A percentile compares a stretch with the other conserved stretches of the same genome.
phyloP scores from a whole-genome alignment of 352 stramenopile species.

The Pythium insidiosum region DNA sequence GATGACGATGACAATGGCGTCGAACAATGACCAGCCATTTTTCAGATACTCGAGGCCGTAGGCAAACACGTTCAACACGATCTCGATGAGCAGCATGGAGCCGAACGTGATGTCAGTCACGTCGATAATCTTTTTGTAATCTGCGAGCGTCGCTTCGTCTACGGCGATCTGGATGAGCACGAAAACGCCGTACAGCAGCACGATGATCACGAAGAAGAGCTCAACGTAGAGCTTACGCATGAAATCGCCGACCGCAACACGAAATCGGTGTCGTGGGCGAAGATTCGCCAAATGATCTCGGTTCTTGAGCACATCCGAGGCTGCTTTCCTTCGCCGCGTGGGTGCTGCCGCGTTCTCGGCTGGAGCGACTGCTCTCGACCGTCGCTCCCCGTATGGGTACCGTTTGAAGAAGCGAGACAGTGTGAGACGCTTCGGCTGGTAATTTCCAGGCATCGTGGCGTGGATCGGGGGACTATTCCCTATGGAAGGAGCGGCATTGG shows the following conservation, averaged over 20 bases:
- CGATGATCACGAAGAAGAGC: slow-evolving; percentile 85
- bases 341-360: slow-evolving; percentile 21
- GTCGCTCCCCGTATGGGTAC: slow-evolving; percentile 52
- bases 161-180: slow-evolving; percentile 80
- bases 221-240: slow-evolving; percentile 81
- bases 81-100: slow-evolving; percentile 78
- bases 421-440: slow-evolving; percentile 48
- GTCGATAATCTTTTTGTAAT: slow-evolving; percentile 65
- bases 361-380: slow-evolving; percentile 48
- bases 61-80: slow-evolving; percentile 70
- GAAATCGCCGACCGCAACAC: slow-evolving; percentile 59
- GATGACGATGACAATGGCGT: slow-evolving; percentile 69
- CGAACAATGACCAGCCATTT: slow-evolving; percentile 71
- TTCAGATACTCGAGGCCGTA: slow-evolving; percentile 60
- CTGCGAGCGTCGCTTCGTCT: slow-evolving; percentile 34
- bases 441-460: slow-evolving; percentile 18
- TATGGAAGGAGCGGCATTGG: not conserved
- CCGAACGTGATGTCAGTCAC: slow-evolving; percentile 77
- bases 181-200: slow-evolving; percentile 78
- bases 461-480: slow-evolving; percentile 14
- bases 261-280: slow-evolving; percentile 30
- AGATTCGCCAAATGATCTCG: slow-evolving; percentile 20
- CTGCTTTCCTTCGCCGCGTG: slow-evolving; percentile 24
- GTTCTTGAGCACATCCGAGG: slow-evolving; percentile 24
- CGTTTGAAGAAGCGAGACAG: slow-evolving; percentile 50